phyloP scores from a whole-genome alignment of 2,329 filamentous ascomycete genomes.

The Davidsoniella virescens region DNA sequence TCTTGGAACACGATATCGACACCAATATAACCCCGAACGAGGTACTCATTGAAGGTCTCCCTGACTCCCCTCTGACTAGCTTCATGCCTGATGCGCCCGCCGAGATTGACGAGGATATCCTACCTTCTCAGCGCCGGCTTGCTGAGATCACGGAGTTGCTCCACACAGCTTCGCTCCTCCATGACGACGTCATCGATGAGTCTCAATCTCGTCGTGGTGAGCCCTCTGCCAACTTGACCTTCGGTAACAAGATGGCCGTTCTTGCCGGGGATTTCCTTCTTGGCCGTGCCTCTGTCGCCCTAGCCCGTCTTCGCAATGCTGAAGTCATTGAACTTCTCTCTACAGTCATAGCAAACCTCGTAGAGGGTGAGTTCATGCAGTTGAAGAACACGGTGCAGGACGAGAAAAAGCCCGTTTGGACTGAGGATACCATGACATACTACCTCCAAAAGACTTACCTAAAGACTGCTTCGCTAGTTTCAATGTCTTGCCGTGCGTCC shows the following conservation, averaged over 20 bases:
- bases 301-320: slow-evolving; percentile 76
- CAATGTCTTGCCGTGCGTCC: slow-evolving; percentile 83
- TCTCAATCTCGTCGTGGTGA: slow-evolving; percentile 69
- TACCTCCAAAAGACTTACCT: slow-evolving; percentile 98
- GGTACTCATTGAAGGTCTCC: slow-evolving; percentile 68
- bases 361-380: slow-evolving; percentile 99
- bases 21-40: slow-evolving; percentile 36
- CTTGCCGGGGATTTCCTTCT: slow-evolving; percentile 93
- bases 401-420: slow-evolving; percentile 70
- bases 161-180: slow-evolving; percentile 86
- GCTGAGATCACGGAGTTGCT: slow-evolving; percentile 97
- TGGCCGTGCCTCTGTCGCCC: slow-evolving; percentile 79
- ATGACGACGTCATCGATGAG: slow-evolving; percentile 97
- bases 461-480: slow-evolving; percentile 90
- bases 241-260: slow-evolving; percentile 99
- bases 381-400: slow-evolving; percentile 88
- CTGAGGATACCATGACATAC: slow-evolving; percentile 76
- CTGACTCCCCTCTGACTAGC: slow-evolving; percentile 27
- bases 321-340: slow-evolving; percentile 91
- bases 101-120: slow-evolving; percentile 45
- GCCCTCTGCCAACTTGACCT: slow-evolving; percentile 81
- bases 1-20: slow-evolving; percentile 31
- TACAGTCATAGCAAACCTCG: slow-evolving; percentile 91
- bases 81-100: slow-evolving; percentile 25
- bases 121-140: slow-evolving; percentile 81